phyloP scores from a whole-genome alignment of 164 flowering plant genomes.

The Pachysandra terminalis region DNA sequence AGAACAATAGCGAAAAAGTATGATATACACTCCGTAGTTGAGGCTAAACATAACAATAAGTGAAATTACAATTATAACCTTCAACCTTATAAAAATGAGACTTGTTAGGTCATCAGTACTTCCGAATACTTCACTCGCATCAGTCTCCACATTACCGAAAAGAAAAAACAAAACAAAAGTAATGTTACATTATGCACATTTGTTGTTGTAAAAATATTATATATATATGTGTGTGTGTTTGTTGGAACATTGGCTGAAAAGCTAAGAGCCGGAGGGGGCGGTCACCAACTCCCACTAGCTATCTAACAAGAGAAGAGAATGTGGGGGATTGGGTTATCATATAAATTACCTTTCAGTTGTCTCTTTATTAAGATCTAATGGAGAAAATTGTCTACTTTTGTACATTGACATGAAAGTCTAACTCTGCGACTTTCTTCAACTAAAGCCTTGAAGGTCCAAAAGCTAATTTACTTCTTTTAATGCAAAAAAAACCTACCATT shows the following conservation, averaged over 20 bases:
- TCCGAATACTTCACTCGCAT: too few species aligned
- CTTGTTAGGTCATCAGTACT: too few species aligned
- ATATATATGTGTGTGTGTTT: too few species aligned
- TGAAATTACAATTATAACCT: too few species aligned
- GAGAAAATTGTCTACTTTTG: background rate
- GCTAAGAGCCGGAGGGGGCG: slow-evolving; percentile 10
- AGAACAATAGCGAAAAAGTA: background rate
- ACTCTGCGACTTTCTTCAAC: slow-evolving; percentile 17
- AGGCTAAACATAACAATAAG: too few species aligned
- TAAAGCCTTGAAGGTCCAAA: background rate
- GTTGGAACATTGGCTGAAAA: background rate
- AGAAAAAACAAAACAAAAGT: too few species aligned
- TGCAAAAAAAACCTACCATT: slow-evolving; percentile 18
- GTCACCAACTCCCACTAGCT: slow-evolving; percentile 16
- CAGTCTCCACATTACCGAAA: too few species aligned
- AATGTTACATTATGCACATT: too few species aligned
- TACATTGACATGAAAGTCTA: background rate
- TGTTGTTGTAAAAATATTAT: too few species aligned
- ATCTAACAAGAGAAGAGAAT: background rate
- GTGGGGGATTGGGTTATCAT: background rate
- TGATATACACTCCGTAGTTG: too few species aligned
- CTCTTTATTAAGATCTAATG: background rate
- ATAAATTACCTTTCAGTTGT: background rate
- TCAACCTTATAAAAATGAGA: too few species aligned
- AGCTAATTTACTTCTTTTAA: background rate